Evolutionary conservation across 1,284 basidiomycete genomes (phyloP), one percentile per base, ranked within the genome.

Genomic region (Afroboletus lepidellus): DNA sequence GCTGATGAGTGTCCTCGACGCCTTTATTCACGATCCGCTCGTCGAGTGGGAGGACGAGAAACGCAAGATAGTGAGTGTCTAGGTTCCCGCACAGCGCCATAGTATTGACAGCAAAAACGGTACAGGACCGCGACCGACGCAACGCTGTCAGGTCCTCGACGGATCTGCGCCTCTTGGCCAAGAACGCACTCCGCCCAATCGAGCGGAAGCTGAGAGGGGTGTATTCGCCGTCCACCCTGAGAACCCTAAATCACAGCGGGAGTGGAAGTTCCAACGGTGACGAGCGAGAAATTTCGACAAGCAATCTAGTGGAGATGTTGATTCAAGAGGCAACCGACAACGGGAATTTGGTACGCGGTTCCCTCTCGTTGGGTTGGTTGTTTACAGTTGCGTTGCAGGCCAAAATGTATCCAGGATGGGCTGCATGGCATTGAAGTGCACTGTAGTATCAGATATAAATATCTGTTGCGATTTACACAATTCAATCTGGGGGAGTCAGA

Each of bases 21-120:
- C 97, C 1, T 99, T 99, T 71, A 86, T 98, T 32, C 97, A 99
- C 63, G 97, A 99, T 70, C 97, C 97, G 1, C 78, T 99, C 3
- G 90, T 96, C 27, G 97, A 99, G 71, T 99, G 94, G 92, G 89
- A 94, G 55, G 87, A 92, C 46, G 83, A 88, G 64, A 83, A 81
- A 58, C 76, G 82, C 6, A 84, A 79, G 62, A 65, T 80, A 65
- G 85, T 84, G 48, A n/a, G 67, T 44, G 11, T 2, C 8, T 9
- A 2, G 9, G 3, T 8, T 25, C 41, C 18, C 18, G 15, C 32
- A n/a, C 29, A 11, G 8, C 5, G 8, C 24, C 15, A 16, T 12
- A 27, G 9, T 29, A 11, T 30, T 16, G 15, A 16, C 3, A 7
- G 24, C 5, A 29, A 21, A 11, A 36, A 11, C 1, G 21, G 55